phyloP scores from a whole-genome alignment of 495 filamentous ascomycete genomes.

The Penicillium crystallinum region DNA sequence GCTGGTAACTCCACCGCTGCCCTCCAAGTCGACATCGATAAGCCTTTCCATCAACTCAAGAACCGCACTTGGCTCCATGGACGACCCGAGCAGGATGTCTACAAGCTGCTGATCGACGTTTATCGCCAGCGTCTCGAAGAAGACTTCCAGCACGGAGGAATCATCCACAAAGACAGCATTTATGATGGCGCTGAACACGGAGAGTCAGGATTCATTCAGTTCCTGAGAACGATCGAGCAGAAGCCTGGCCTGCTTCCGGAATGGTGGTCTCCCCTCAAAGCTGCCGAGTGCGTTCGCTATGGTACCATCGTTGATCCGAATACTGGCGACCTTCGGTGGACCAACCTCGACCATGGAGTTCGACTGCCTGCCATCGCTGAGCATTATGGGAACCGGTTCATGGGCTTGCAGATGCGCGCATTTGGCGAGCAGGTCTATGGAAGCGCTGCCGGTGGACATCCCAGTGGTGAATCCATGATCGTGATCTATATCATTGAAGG shows the following conservation, averaged over 20 bases:
- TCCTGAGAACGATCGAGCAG: constrained; percentile 18
- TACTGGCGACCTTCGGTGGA: not conserved
- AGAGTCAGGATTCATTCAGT: constrained; percentile 18
- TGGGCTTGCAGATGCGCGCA: constrained; percentile 43
- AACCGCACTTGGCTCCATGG: constrained; percentile 11
- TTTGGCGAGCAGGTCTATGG: constrained; percentile 11
- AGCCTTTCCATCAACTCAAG: constrained; percentile 8
- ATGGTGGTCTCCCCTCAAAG: constrained; percentile 38
- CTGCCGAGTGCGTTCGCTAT: constrained; percentile 19
- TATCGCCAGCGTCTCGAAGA: constrained; percentile 46
- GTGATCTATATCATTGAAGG: too few relatives aligned
- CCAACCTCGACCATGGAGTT: not conserved
- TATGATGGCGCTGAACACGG: constrained; percentile 20
- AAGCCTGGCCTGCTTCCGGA: constrained; percentile 27
- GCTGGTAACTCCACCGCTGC: not conserved
- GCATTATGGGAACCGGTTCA: constrained; percentile 31
- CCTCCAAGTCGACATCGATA: not conserved
- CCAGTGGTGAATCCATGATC: too few relatives aligned
- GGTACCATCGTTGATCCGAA: constrained; percentile 6
- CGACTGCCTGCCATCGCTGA: constrained; percentile 22
- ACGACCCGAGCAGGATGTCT: constrained; percentile 35
- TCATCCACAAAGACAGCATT: constrained; percentile 15
- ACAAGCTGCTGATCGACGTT: constrained; percentile 41
- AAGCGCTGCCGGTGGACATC: not conserved
- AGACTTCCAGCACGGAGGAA: constrained; percentile 20